phyloP scores from a whole-genome alignment of 176 grass and related monocot genomes.

The Aegilops sharonensis region DNA sequence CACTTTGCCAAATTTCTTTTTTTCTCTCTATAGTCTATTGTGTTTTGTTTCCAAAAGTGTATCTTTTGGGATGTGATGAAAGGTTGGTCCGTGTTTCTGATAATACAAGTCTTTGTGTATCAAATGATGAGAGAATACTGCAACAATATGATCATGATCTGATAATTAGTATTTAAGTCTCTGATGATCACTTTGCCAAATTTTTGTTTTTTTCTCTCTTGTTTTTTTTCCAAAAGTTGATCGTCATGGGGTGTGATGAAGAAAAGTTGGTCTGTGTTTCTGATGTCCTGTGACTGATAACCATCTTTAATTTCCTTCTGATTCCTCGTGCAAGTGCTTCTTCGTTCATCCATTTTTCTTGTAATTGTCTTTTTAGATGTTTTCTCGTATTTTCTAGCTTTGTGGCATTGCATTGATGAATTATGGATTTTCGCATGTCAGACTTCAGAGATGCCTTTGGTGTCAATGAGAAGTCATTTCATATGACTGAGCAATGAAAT shows the following conservation, averaged over 20 bases:
- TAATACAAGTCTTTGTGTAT: neutral
- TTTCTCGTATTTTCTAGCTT: neutral
- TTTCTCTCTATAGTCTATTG: too few relatives aligned
- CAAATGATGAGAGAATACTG: too few relatives aligned
- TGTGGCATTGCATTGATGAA: slow-evolving; percentile 36
- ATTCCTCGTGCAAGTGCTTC: neutral
- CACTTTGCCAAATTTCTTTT: too few relatives aligned
- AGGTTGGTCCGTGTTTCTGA: slow-evolving; percentile 71
- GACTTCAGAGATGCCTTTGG: slow-evolving; percentile 55
- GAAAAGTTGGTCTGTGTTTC: slow-evolving; percentile 65
- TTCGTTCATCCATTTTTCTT: neutral
- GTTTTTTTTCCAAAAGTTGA: neutral
- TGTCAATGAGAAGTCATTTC: slow-evolving; percentile 56
- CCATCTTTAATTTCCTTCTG: slow-evolving; percentile 31
- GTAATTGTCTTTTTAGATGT: neutral
- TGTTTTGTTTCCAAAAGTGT: neutral
- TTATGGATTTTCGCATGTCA: slow-evolving; percentile 64
- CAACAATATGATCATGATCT: too few relatives aligned
- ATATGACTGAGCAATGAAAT: slow-evolving; percentile 38
- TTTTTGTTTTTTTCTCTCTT: too few relatives aligned
- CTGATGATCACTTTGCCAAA: too few relatives aligned
- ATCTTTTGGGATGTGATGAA: slow-evolving; percentile 41
- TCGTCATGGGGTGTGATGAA: slow-evolving; percentile 45
- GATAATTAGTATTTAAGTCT: too few relatives aligned
- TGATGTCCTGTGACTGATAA: slow-evolving; percentile 49